Percentiles rank a stretch among this genome's conserved stretches.
Conservation (phyloP, 1,284 basidiomycete genomes). For the Sporisorium exsertum region DNA sequence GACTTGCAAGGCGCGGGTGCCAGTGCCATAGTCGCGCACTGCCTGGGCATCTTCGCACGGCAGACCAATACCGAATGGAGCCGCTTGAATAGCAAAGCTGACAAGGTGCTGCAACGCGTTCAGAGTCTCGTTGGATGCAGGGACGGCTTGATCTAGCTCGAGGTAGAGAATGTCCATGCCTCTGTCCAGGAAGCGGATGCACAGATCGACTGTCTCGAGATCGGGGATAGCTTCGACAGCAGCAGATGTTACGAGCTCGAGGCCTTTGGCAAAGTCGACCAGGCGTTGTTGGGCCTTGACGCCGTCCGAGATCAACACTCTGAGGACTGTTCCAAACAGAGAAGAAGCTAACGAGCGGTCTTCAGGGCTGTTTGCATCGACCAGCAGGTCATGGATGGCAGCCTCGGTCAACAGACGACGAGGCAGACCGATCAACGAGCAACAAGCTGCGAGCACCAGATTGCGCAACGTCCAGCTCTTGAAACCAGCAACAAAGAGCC, state of each 20-base stretch:
- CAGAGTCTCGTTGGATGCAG: constrained; percentile 20
- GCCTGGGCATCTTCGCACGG: not conserved
- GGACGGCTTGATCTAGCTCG: constrained; percentile 31
- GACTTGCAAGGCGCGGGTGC: constrained; percentile 30
- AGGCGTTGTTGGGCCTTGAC: constrained; percentile 29
- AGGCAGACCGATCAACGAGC: constrained; percentile 36
- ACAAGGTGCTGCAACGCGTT: constrained; percentile 23
- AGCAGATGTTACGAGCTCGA: constrained; percentile 24
- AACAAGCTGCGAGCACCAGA: constrained; percentile 35
- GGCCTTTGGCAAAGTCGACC: constrained; percentile 38
- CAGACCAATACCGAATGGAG: constrained; percentile 10
- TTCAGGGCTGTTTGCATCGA: constrained; percentile 6
- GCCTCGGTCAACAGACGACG: constrained; percentile 31
- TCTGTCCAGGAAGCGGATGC: constrained; percentile 43
- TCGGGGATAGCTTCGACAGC: constrained; percentile 32
- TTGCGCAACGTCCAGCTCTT: constrained; percentile 43
- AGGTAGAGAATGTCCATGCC: constrained; percentile 48
- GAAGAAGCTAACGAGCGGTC: constrained; percentile 11
- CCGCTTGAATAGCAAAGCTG: constrained; percentile 31
- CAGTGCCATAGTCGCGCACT: not conserved
- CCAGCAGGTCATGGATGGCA: constrained; percentile 19
- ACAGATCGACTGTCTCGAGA: constrained; percentile 42
- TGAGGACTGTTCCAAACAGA: constrained; percentile 19
- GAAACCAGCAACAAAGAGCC: constrained; percentile 28
- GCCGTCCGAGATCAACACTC: constrained; percentile 24